These are phyloP conservation scores for Sequoia sempervirens DNA, from an alignment of 75 land plant species.

Conservation along the genomic window DNA sequence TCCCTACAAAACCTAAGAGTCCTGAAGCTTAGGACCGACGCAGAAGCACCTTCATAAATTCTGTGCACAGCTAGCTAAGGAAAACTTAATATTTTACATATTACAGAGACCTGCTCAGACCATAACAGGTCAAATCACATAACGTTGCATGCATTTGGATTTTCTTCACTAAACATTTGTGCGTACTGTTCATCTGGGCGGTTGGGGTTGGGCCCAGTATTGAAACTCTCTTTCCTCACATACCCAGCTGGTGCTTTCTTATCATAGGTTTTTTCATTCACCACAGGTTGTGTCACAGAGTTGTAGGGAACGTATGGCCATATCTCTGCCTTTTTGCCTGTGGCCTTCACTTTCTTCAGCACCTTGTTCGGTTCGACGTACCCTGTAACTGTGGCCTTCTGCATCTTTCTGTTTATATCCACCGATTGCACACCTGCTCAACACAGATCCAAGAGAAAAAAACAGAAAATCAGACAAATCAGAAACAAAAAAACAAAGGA, in stretches of 20 bases:
- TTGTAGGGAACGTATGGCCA: constrained; percentile 50
- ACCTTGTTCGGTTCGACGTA: constrained; percentile 36
- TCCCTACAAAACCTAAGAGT: neutral
- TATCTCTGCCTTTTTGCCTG: constrained; percentile 34
- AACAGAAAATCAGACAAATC: neutral
- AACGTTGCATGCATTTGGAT: constrained; percentile 59
- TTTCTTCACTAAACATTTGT: constrained; percentile 58
- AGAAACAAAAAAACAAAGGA: neutral
- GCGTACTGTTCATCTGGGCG: constrained; percentile 36
- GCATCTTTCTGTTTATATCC: constrained; percentile 34
- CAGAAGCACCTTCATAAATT: neutral
- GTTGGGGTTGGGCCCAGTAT: neutral
- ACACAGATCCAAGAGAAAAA: no score
- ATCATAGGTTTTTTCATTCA: constrained; percentile 19
- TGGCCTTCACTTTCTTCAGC: constrained; percentile 28
- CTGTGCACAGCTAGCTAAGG: no score
- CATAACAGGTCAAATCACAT: constrained; percentile 23
- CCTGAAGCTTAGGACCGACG: neutral
- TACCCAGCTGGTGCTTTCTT: constrained; percentile 40
- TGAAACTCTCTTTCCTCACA: neutral
- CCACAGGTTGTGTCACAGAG: constrained; percentile 22
- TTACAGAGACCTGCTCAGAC: neutral
- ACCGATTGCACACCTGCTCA: constrained; percentile 38
- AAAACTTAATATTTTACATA: neutral
- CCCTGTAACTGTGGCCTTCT: constrained; percentile 55